Conservation (phyloP, 257 asterid genomes). For the Ilex asprella region DNA sequence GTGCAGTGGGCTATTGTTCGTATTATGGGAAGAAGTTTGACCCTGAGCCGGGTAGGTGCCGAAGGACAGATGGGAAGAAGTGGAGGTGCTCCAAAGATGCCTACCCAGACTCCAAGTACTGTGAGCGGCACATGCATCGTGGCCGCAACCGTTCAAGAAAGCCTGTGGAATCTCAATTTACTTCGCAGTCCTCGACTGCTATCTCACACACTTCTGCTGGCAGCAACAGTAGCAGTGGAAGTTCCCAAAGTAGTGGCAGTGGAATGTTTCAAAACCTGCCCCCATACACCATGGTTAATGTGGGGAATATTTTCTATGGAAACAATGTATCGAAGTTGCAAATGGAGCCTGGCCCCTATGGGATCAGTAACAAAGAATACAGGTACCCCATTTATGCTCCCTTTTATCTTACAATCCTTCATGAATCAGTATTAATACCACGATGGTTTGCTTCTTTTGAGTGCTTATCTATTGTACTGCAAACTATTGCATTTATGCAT, state of each 20-base stretch:
- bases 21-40: constrained; percentile 16
- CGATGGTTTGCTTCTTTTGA: background rate
- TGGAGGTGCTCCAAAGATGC: constrained; percentile 25
- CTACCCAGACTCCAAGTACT: constrained; percentile 22
- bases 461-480: background rate
- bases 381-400: background rate
- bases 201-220: background rate
- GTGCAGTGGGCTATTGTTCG: constrained; percentile 13
- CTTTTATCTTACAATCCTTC: background rate
- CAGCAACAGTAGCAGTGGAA: background rate
- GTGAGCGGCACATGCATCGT: constrained; percentile 23
- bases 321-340: background rate
- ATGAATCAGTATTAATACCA: background rate
- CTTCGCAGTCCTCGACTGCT: background rate
- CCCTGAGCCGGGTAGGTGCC: constrained; percentile 23
- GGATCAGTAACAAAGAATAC: background rate
- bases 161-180: constrained; percentile 18
- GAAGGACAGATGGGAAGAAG: constrained; percentile 22
- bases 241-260: background rate
- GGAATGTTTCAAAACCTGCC: background rate
- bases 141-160: constrained; percentile 26
- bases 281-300: background rate
- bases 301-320: too few species aligned
- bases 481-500: too few species aligned
- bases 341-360: background rate